A percentile compares a stretch with the other conserved stretches of the same genome.
phyloP scores from a whole-genome alignment of 768 basidiomycete species.

The Tricholomella constricta region DNA sequence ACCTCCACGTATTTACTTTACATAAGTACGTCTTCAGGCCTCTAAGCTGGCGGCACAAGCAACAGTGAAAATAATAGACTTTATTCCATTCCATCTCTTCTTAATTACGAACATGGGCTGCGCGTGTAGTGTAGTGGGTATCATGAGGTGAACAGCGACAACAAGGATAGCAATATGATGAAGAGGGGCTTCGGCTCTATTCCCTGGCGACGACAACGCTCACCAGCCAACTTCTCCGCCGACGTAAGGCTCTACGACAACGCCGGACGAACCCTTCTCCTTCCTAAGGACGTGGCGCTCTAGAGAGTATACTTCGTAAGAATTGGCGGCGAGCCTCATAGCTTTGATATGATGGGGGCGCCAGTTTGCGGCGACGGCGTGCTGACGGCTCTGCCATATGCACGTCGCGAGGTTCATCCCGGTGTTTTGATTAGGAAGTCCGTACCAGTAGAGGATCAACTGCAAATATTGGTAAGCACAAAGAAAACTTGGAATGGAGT shows the following conservation, averaged over 20 bases:
- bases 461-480: slow-evolving; percentile 25
- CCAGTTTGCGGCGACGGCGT: slow-evolving; percentile 79
- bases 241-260: slow-evolving; percentile 62
- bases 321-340: slow-evolving; percentile 73
- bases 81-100: too few species aligned
- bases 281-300: slow-evolving; percentile 79
- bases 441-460: slow-evolving; percentile 95
- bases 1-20: too few species aligned
- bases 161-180: slow-evolving; percentile 8
- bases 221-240: slow-evolving; percentile 75
- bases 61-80: too few species aligned
- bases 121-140: neutral
- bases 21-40: too few species aligned
- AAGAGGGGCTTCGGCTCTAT: neutral
- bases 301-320: slow-evolving; percentile 79
- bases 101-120: too few species aligned
- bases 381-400: slow-evolving; percentile 89
- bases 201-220: slow-evolving; percentile 14
- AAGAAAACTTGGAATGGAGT: slow-evolving; percentile 8
- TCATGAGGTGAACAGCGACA: neutral
- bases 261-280: slow-evolving; percentile 51
- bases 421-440: slow-evolving; percentile 71
- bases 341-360: slow-evolving; percentile 82
- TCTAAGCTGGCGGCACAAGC: too few species aligned
- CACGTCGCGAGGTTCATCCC: slow-evolving; percentile 93